These are phyloP conservation scores for Ephemerocybe angulata DNA, from an alignment of 768 basidiomycete species.

Conservation along the genomic window DNA sequence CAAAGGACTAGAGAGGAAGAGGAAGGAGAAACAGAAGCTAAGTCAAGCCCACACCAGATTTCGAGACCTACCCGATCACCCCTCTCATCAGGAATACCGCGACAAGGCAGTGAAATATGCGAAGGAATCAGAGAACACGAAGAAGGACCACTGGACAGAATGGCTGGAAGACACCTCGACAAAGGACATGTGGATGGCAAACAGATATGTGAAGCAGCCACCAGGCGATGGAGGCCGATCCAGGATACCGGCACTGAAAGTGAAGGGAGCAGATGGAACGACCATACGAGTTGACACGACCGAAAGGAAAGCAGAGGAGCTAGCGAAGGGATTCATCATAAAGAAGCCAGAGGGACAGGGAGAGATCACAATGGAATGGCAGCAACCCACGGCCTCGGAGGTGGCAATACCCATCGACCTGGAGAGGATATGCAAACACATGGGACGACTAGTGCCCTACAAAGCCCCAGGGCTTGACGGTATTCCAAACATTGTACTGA, in stretches of 20 bases:
- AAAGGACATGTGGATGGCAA: conserved; percentile 25
- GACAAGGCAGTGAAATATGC: conserved; percentile 14
- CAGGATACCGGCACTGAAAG: conserved; percentile 25
- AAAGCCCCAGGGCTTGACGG: conserved; percentile 26
- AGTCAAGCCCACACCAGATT: conserved; percentile 4
- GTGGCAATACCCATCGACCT: conserved; percentile 17
- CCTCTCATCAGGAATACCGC: conserved; percentile 15
- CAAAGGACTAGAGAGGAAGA: conserved; percentile 20
- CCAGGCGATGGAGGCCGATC: conserved; percentile 23
- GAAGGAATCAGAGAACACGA: conserved; percentile 15
- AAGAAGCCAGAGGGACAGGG: background rate
- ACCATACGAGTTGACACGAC: conserved; percentile 15
- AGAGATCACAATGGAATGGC: no score
- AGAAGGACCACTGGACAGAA: conserved; percentile 22
- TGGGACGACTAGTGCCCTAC: conserved; percentile 26
- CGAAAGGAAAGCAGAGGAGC: conserved; percentile 18
- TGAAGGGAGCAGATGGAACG: background rate
- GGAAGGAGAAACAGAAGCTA: conserved; percentile 15
- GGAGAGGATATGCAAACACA: conserved; percentile 22
- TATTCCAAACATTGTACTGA: conserved; percentile 22
- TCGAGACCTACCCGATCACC: conserved; percentile 18
- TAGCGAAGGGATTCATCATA: conserved; percentile 29
- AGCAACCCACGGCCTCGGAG: conserved; percentile 17
- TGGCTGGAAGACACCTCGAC: conserved; percentile 20
- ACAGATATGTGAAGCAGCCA: conserved; percentile 18